Base-by-base conservation (phyloP, 768 basidiomycete genomes). In the Suillus alpinus region DNA sequence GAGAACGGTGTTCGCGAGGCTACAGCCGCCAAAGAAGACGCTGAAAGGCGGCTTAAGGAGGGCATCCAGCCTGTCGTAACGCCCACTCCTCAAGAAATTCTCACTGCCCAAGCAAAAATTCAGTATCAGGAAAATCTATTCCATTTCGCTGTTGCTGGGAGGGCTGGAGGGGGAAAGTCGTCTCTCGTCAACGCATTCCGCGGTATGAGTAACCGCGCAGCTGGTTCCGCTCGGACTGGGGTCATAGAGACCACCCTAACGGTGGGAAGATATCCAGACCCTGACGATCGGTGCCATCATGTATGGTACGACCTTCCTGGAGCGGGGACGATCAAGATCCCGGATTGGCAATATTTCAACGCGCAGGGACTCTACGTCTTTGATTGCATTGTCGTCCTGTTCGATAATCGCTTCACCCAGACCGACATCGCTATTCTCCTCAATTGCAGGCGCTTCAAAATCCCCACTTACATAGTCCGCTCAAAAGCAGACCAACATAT, bases 231-330 rank as follows among this genome's bases (percentile, higher is more conserved):
- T 41, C 51, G 59, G 1, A 65, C 65, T n/a, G 70, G 70, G 18
- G 59, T 71, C 26, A 59, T 57, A 6, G 71, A 71, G 50, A 71
- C 66, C 23, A 71, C 70, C 13, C 40, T 50, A 29, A 40, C 55
- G 29, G 47, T 69, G 39, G 50, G 53, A 20, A 63, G 71, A 18
- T 71, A 67, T 51, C 65, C 64, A 12, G 70, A 73, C 58, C 58
- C 69, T 12, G 55, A 64, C 40, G 62, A 59, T 34, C 43, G 37
- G 13, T 57, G 57, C 32, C 64, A 58, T 2, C 60, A 67, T 41
- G 62, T 69, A 32, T 72, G 68, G 71, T 72, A 67, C 52, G 71
- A 73, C 44, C 57, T 72, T 39, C 71, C 72, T 2, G 72, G 71
- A 34, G 71, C 70, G 9, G 69, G 68, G 3, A 73, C 71, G 4